Conservation (phyloP, 106 monocot genomes). For the Dendrobium chrysotoxum region DNA sequence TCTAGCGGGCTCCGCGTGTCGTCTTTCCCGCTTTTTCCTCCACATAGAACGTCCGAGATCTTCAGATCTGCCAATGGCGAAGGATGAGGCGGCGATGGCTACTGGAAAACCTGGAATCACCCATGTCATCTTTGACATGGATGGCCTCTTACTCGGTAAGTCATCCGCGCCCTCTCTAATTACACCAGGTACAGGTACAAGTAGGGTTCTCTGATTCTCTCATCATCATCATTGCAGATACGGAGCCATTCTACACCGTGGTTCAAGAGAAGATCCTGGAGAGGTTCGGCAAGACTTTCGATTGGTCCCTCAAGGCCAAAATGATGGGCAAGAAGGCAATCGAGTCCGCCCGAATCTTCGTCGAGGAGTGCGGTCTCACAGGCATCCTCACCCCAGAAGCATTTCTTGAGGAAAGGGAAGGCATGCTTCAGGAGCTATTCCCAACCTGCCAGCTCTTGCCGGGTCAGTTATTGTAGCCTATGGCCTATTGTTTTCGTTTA, state of each 20-base stretch:
- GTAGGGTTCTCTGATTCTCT: neutral
- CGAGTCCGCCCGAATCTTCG: constrained; percentile 73
- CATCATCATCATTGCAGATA: constrained; percentile 30
- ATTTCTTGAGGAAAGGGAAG: constrained; percentile 81
- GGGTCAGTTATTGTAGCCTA: constrained; percentile 29
- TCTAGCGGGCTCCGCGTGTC: neutral
- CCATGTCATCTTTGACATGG: constrained; percentile 97
- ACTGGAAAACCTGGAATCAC: constrained; percentile 25
- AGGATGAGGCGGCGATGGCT: neutral
- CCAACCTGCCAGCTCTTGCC: constrained; percentile 65
- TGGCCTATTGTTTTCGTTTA: neutral
- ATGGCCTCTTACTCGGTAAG: constrained; percentile 84
- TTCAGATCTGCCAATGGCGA: constrained; percentile 2
- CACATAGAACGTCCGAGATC: neutral
- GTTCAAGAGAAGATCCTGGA: constrained; percentile 86
- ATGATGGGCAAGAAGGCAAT: constrained; percentile 97
- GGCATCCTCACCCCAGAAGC: constrained; percentile 69
- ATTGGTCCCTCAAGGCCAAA: constrained; percentile 91
- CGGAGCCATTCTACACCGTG: constrained; percentile 81
- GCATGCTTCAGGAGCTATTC: constrained; percentile 76
- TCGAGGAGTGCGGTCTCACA: constrained; percentile 55
- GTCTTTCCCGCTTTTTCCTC: neutral
- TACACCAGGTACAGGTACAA: neutral
- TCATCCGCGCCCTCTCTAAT: neutral
- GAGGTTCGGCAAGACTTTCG: constrained; percentile 81